phyloP scores from a whole-genome alignment of 345 rosid genomes.

The Limnanthes douglasii region DNA sequence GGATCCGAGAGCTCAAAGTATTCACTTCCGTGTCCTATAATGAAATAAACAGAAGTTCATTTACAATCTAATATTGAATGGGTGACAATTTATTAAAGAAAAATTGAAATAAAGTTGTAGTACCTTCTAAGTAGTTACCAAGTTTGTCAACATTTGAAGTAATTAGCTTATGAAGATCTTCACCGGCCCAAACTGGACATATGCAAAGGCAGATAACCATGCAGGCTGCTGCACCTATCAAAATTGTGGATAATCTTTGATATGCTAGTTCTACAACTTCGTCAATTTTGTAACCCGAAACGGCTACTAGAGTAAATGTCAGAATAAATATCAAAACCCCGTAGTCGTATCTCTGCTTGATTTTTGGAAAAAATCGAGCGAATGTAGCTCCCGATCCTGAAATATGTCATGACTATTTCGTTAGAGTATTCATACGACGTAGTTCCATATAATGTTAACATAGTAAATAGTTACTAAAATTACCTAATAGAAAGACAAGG shows the following conservation, averaged over 20 bases:
- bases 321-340: constrained; percentile 68
- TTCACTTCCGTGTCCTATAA: constrained; percentile 43
- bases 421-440: background rate
- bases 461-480: background rate
- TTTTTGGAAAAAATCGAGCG: constrained; percentile 45
- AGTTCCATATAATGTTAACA: too few relatives aligned
- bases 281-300: constrained; percentile 48
- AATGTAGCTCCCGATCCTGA: constrained; percentile 64
- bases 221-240: constrained; percentile 45
- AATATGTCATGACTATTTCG: background rate
- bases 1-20: constrained; percentile 24
- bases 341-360: constrained; percentile 81
- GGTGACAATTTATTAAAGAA: too few relatives aligned
- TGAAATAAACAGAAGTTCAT: background rate
- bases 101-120: background rate
- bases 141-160: constrained; percentile 37
- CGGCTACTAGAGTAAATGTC: constrained; percentile 59
- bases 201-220: constrained; percentile 30
- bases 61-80: background rate
- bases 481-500: constrained; percentile 55
- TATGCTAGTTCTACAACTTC: constrained; percentile 33
- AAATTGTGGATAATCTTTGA: constrained; percentile 39
- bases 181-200: constrained; percentile 67
- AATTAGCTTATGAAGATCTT: constrained; percentile 45
- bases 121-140: constrained; percentile 47